Percentiles rank a stretch among this genome's conserved stretches.
phyloP scores from a whole-genome alignment of 768 basidiomycete genomes.

The Lactarius deliciosus region DNA sequence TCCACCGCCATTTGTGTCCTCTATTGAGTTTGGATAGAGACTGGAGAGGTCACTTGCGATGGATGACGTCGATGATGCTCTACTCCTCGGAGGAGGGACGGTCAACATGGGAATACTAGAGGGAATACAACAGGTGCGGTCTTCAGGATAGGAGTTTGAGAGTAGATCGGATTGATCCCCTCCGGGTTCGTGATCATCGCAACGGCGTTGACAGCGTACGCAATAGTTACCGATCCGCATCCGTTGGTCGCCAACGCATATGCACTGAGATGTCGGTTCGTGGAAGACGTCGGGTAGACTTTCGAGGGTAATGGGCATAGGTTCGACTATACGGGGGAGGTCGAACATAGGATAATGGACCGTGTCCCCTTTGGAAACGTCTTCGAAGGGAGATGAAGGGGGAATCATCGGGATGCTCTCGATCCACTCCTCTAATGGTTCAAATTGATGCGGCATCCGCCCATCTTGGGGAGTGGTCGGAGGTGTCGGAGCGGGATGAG shows the following conservation, averaged over 20 bases:
- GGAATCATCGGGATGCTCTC: conserved; percentile 24
- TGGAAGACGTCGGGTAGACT: conserved; percentile 35
- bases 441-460: conserved; percentile 24
- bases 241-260: conserved; percentile 12
- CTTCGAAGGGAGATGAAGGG: conserved; percentile 18
- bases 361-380: conserved; percentile 6
- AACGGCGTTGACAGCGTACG: conserved; percentile 25
- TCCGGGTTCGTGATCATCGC: conserved; percentile 21
- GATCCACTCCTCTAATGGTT: conserved; percentile 30
- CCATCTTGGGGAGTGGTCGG: conserved; percentile 29
- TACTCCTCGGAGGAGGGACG: conserved; percentile 25
- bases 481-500: conserved; percentile 28
- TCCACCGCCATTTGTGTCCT: conserved; percentile 8
- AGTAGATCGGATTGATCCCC: conserved; percentile 19
- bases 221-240: conserved; percentile 21
- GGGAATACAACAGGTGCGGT: conserved; percentile 14
- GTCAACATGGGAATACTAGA: conserved; percentile 15
- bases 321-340: conserved; percentile 26
- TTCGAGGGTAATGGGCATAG: conserved; percentile 21
- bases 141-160: background rate
- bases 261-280: conserved; percentile 29
- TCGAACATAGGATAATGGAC: conserved; percentile 7
- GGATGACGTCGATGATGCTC: conserved; percentile 29
- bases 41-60: conserved; percentile 26
- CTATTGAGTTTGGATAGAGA: conserved; percentile 22